A percentile compares a stretch with the other conserved stretches of the same genome.
Conservation (phyloP, 768 basidiomycete species). For the Podaxis sp. region DNA sequence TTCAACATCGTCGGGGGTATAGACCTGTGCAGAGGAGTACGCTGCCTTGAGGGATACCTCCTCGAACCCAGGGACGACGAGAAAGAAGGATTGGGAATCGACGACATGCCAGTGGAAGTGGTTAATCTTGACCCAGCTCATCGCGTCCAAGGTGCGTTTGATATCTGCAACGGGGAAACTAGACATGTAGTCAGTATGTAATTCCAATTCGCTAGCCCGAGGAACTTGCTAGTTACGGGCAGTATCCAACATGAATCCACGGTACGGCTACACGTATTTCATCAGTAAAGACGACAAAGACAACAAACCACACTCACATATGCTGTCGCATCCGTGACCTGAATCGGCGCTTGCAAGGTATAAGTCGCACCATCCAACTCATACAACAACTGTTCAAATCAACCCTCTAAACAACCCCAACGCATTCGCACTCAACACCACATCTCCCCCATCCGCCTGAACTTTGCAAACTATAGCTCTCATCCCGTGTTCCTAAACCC, state of each 20-base stretch:
- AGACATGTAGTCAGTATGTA: background rate
- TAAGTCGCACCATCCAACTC: conserved; percentile 51
- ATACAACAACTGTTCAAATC: conserved; percentile 71
- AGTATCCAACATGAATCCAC: conserved; percentile 80
- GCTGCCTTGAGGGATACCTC: conserved; percentile 63
- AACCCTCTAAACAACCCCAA: conserved; percentile 69
- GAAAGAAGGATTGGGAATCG: conserved; percentile 78
- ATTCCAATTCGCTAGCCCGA: background rate
- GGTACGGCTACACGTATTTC: conserved; percentile 46
- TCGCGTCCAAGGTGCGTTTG: conserved; percentile 66
- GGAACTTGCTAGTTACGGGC: conserved; percentile 63
- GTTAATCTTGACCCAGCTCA: conserved; percentile 77
- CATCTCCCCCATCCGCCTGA: conserved; percentile 49
- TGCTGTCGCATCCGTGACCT: conserved; percentile 54
- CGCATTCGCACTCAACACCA: conserved; percentile 53
- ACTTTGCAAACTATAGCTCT: conserved; percentile 56
- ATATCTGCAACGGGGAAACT: conserved; percentile 65
- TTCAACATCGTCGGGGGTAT: conserved; percentile 49
- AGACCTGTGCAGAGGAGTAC: conserved; percentile 53
- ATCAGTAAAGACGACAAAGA: background rate
- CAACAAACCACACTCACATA: conserved; percentile 41
- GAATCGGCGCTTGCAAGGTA: conserved; percentile 49
- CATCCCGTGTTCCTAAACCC: conserved; percentile 44
- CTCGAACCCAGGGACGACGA: conserved; percentile 55
- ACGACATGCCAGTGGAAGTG: conserved; percentile 80